A percentile compares a stretch with the other conserved stretches of the same genome.
Conservation (phyloP, 2,329 filamentous ascomycete species). For the Aspergillus pseudonomiae region DNA sequence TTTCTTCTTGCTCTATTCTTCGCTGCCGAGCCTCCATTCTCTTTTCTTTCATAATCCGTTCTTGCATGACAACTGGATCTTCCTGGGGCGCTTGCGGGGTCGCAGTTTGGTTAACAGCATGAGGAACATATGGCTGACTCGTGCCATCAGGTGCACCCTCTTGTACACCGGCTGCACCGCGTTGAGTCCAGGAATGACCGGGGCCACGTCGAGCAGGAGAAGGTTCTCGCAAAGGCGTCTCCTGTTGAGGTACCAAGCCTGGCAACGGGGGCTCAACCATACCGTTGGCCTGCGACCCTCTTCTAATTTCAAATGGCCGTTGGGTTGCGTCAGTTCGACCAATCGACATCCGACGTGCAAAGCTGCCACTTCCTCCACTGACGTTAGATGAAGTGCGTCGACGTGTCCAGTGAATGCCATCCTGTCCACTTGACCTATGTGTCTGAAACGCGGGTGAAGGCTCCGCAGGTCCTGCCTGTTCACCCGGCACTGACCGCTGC, state of each 20-base stretch:
- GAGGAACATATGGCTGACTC: conserved; percentile 21
- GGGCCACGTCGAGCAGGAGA: conserved; percentile 31
- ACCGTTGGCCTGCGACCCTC: conserved; percentile 44
- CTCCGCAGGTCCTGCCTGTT: conserved; percentile 70
- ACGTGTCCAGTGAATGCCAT: conserved; percentile 65
- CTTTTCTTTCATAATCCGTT: conserved; percentile 64
- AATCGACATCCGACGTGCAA: conserved; percentile 65
- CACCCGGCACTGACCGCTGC: conserved; percentile 69
- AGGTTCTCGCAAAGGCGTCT: conserved; percentile 23
- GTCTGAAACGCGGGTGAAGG: conserved; percentile 87
- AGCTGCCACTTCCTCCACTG: conserved; percentile 78
- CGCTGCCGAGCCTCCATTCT: conserved; percentile 59
- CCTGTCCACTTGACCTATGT: conserved; percentile 68
- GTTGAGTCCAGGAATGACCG: conserved; percentile 35
- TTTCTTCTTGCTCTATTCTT: conserved; percentile 56
- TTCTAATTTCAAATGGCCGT: conserved; percentile 42
- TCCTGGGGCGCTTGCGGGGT: conserved; percentile 32
- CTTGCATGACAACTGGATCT: conserved; percentile 56
- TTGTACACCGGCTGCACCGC: conserved; percentile 30
- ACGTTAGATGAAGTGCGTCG: conserved; percentile 88
- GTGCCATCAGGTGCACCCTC: conserved; percentile 26
- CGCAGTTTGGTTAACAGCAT: conserved; percentile 22
- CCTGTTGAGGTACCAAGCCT: conserved; percentile 29
- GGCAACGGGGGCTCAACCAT: conserved; percentile 36
- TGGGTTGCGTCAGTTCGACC: conserved; percentile 49